phyloP scores from a whole-genome alignment of 139 green algal genomes.

The Dunaliella primolecta region DNA sequence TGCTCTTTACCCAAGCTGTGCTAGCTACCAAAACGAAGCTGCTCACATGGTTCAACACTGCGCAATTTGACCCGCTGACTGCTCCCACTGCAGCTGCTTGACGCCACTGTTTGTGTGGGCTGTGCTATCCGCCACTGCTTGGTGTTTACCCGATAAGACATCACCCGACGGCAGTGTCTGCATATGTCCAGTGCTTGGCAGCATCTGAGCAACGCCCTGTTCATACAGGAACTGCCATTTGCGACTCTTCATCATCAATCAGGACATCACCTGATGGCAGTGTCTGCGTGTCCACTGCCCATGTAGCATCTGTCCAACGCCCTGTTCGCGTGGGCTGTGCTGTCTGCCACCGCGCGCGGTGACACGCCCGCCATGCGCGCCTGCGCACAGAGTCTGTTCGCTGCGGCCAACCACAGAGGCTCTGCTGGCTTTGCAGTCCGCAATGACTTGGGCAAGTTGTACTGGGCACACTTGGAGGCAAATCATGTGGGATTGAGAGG shows the following conservation, averaged over 20 bases:
- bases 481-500: not conserved
- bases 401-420: not conserved
- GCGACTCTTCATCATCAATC: no score
- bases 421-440: not conserved
- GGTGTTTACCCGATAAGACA: no score
- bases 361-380: not conserved
- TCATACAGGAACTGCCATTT: no score
- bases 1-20: no score
- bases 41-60: no score
- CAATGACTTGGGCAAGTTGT: not conserved
- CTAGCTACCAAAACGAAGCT: no score
- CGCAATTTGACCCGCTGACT: no score
- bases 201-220: no score
- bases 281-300: no score
- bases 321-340: not conserved
- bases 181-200: no score
- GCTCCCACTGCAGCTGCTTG: not conserved
- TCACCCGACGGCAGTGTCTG: no score
- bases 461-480: not conserved
- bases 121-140: not conserved
- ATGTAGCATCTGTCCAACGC: not conserved
- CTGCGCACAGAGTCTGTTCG: not conserved
- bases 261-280: no score
- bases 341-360: not conserved
- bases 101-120: not conserved